Conservation (phyloP, 169 alveolate species). For the Eimeria tenella region DNA sequence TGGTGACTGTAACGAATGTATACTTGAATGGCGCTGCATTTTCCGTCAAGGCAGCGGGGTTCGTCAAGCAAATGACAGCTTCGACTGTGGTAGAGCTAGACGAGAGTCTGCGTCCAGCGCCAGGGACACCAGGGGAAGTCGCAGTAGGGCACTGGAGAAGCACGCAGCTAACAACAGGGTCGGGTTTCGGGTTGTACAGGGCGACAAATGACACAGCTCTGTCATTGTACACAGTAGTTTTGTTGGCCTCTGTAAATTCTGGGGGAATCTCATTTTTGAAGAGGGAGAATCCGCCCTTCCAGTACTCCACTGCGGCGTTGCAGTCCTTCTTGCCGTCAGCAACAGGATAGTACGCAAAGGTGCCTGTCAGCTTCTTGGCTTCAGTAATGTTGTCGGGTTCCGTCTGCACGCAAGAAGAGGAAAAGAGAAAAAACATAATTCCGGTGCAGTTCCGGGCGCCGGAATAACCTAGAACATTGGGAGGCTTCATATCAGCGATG, state of each 20-base stretch:
- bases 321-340: background rate
- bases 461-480: too few relatives aligned
- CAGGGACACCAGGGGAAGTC: too few relatives aligned
- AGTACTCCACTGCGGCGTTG: constrained; percentile 54
- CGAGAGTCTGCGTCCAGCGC: too few relatives aligned
- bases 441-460: too few relatives aligned
- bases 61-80: constrained; percentile 27
- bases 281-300: constrained; percentile 2
- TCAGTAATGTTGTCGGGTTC: background rate
- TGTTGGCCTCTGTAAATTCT: background rate
- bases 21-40: constrained; percentile 22
- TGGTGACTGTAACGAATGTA: too few relatives aligned
- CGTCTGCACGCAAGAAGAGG: too few relatives aligned
- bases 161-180: constrained; percentile 4
- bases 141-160: constrained; percentile 1
- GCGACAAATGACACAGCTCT: constrained; percentile 58
- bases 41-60: constrained; percentile 40
- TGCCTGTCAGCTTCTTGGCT: background rate
- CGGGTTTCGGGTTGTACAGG: constrained; percentile 57
- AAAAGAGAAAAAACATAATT: too few relatives aligned
- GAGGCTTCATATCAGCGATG: too few relatives aligned
- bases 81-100: background rate
- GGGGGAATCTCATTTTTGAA: background rate
- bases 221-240: background rate
- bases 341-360: constrained; percentile 5